Conservation (phyloP, 2,329 filamentous ascomycete genomes). For the Apiospora pterosperma region DNA sequence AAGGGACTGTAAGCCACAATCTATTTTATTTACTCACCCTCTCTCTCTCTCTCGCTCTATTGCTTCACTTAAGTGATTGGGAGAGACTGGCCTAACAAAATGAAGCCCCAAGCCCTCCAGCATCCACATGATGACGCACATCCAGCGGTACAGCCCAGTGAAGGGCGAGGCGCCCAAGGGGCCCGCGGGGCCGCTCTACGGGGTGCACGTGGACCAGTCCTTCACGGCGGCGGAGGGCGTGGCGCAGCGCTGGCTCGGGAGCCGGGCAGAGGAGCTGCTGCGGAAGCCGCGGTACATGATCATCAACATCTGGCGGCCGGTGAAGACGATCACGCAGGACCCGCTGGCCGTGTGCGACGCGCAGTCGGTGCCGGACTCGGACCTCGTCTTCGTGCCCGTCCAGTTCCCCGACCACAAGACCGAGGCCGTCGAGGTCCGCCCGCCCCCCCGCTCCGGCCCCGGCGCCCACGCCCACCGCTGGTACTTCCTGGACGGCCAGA, state of each 20-base stretch:
- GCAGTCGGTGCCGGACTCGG: slow-evolving; percentile 3
- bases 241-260: neutral
- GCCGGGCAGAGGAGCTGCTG: slow-evolving; percentile 1
- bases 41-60: neutral
- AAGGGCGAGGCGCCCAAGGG: neutral
- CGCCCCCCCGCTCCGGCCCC: neutral
- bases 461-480: neutral
- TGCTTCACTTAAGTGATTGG: too few relatives aligned
- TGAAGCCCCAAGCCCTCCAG: neutral
- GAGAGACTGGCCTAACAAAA: neutral
- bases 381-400: neutral
- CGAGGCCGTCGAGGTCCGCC: slow-evolving; percentile 4
- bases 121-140: slow-evolving; percentile 1
- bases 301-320: slow-evolving; percentile 5
- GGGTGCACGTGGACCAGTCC: slow-evolving; percentile 3
- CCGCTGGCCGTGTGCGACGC: slow-evolving; percentile 3
- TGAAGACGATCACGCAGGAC: neutral
- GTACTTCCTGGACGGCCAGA: slow-evolving; percentile 1
- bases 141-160: slow-evolving; percentile 2
- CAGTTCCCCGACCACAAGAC: slow-evolving; percentile 5
- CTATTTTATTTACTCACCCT: neutral
- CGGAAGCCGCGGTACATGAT: slow-evolving; percentile 1
- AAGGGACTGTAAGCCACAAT: neutral
- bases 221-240: neutral
- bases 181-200: neutral